Conservation (phyloP, 352 stramenopile species). For the Globisporangium takayamanum region DNA sequence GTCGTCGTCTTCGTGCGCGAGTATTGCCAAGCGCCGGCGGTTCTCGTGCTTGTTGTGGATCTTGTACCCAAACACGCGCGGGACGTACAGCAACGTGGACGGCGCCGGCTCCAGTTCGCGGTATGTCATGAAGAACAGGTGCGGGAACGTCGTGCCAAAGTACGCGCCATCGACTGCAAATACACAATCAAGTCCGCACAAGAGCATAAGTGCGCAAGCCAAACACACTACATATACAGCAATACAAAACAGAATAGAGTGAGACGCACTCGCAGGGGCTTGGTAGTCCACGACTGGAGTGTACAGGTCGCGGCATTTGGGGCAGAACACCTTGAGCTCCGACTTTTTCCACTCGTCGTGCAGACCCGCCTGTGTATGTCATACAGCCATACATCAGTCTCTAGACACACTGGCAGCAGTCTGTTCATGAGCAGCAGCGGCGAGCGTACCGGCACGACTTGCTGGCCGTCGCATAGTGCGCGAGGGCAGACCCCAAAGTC, state of each 20-base stretch:
- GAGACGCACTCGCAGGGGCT: constrained; percentile 66
- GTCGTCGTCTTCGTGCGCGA: constrained; percentile 76
- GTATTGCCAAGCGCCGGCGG: constrained; percentile 71
- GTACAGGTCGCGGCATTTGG: constrained; percentile 86
- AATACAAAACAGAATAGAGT: neutral
- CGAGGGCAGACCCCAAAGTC: constrained; percentile 86
- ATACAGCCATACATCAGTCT: constrained; percentile 5
- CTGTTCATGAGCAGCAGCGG: neutral
- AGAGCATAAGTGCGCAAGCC: neutral
- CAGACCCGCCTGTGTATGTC: constrained; percentile 49
- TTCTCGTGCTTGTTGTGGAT: constrained; percentile 88
- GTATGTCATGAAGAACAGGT: constrained; percentile 98
- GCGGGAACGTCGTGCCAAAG: constrained; percentile 98
- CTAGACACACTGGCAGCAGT: constrained; percentile 1
- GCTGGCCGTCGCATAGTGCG: constrained; percentile 76
- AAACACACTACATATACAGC: constrained; percentile 4
- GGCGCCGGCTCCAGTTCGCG: constrained; percentile 84
- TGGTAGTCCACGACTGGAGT: constrained; percentile 81
- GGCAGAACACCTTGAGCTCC: constrained; percentile 89
- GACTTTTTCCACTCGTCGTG: constrained; percentile 88
- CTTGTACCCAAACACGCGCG: constrained; percentile 90
- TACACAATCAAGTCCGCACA: neutral
- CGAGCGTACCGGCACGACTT: constrained; percentile 60
- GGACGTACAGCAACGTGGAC: constrained; percentile 84
- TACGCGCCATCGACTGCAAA: constrained; percentile 92